Evolutionary conservation across 345 rosid species (phyloP).

Genomic region (Streptanthus diversifolius): DNA sequence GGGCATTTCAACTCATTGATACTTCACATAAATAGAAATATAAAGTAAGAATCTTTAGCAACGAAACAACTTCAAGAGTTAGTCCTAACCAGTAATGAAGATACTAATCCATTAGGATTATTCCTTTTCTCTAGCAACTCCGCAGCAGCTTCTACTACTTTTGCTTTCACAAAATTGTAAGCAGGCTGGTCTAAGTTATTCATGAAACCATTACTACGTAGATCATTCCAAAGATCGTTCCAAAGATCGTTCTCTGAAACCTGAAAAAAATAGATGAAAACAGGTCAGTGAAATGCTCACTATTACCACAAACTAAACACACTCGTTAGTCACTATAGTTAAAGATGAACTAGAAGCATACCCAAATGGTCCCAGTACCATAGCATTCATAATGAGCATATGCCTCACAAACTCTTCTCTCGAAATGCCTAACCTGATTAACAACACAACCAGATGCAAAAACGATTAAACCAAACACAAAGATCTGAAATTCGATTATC

Average conservation of each 20-base stretch:
- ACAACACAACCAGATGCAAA: background rate
- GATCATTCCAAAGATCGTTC: conserved; percentile 57
- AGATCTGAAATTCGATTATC: background rate
- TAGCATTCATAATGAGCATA: conserved; percentile 63
- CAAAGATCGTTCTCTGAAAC: conserved; percentile 55
- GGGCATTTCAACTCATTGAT: conserved; percentile 75
- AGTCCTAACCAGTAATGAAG: background rate
- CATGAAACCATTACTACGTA: conserved; percentile 40
- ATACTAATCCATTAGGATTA: conserved; percentile 55
- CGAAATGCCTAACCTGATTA: conserved; percentile 52
- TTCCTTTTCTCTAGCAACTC: conserved; percentile 49
- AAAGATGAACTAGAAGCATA: conserved; percentile 26
- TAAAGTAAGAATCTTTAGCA: background rate
- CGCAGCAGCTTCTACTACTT: conserved; percentile 44
- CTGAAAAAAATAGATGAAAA: conserved; percentile 36
- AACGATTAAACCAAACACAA: background rate
- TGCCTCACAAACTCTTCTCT: conserved; percentile 51
- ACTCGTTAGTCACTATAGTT: background rate
- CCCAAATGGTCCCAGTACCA: conserved; percentile 69
- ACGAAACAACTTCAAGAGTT: background rate
- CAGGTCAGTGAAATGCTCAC: background rate
- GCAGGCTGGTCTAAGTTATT: conserved; percentile 41
- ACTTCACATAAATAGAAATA: conserved; percentile 36
- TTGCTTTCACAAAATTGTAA: conserved; percentile 45
- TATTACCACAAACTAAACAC: background rate